phyloP scores from a whole-genome alignment of 208 protist genomes.

The Lotmaria passim region DNA sequence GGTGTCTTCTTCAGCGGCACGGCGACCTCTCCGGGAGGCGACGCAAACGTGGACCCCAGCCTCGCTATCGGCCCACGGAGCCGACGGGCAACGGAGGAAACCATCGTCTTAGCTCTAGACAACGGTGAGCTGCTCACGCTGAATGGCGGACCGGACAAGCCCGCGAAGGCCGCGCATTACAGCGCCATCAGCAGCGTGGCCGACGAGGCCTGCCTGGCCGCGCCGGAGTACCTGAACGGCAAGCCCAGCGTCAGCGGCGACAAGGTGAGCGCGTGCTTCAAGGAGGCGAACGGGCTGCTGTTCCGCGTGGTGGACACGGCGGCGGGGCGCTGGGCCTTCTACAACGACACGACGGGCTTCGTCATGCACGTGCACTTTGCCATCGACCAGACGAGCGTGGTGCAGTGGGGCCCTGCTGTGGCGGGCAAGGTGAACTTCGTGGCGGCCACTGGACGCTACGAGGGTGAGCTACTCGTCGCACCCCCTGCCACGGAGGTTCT shows the following conservation, averaged over 20 bases:
- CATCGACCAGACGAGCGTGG: conserved; percentile 13
- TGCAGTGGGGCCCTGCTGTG: conserved; percentile 23
- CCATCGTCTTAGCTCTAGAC: conserved; percentile 19
- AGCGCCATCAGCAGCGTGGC: neutral
- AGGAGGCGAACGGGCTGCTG: conserved; percentile 48
- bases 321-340: conserved; percentile 52
- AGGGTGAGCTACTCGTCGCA: conserved; percentile 28
- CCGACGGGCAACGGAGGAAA: neutral
- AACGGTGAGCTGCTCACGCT: conserved; percentile 24
- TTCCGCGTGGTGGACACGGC: conserved; percentile 58
- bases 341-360: conserved; percentile 62
- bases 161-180: neutral
- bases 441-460: conserved; percentile 18
- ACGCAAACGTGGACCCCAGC: neutral
- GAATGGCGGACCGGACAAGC: neutral
- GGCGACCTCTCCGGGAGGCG: neutral
- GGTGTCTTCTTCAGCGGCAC: conserved; percentile 12
- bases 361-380: conserved; percentile 44
- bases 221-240: conserved; percentile 34
- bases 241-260: conserved; percentile 23
- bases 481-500: conserved; percentile 36
- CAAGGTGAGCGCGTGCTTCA: conserved; percentile 29
- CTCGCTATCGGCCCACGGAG: neutral
- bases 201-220: neutral
- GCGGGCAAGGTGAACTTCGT: conserved; percentile 15